These are phyloP conservation scores for Tillandsia leiboldiana DNA, from an alignment of 176 grass and related monocot species.

Conservation along the genomic window DNA sequence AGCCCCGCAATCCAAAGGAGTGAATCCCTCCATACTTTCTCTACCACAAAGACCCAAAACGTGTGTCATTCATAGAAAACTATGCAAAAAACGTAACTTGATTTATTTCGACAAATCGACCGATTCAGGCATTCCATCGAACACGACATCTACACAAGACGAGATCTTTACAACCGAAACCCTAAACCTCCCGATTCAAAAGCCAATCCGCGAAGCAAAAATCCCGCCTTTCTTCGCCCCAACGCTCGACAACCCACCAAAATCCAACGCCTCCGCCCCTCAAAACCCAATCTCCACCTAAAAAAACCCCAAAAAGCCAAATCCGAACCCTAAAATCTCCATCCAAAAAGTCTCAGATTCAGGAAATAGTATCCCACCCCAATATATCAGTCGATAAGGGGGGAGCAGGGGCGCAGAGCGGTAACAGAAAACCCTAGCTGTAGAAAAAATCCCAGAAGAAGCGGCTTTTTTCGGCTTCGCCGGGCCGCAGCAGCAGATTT, in stretches of 20 bases:
- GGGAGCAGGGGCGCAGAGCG: not conserved
- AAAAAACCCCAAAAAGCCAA: not conserved
- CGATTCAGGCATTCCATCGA: not conserved
- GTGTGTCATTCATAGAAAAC: not conserved
- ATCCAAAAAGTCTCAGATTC: not conserved
- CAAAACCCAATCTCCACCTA: not conserved
- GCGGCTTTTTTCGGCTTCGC: not conserved
- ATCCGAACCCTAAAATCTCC: not conserved
- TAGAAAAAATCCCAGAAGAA: not conserved
- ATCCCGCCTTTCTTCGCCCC: not conserved
- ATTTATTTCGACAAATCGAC: not conserved
- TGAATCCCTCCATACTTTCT: slow-evolving; percentile 10
- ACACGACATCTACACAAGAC: not conserved
- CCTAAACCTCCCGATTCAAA: not conserved
- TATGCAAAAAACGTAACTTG: not conserved
- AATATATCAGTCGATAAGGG: not conserved
- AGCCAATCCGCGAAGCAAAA: not conserved
- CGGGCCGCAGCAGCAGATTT: not conserved
- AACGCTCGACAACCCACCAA: not conserved
- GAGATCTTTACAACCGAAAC: not conserved
- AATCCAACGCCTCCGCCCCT: not conserved
- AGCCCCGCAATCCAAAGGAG: not conserved
- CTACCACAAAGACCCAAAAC: not conserved
- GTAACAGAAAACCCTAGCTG: not conserved
- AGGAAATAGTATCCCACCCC: not conserved